Evolutionary conservation across 2,329 filamentous ascomycete genomes (phyloP).

Genomic region (Fusarium acutatum): DNA sequence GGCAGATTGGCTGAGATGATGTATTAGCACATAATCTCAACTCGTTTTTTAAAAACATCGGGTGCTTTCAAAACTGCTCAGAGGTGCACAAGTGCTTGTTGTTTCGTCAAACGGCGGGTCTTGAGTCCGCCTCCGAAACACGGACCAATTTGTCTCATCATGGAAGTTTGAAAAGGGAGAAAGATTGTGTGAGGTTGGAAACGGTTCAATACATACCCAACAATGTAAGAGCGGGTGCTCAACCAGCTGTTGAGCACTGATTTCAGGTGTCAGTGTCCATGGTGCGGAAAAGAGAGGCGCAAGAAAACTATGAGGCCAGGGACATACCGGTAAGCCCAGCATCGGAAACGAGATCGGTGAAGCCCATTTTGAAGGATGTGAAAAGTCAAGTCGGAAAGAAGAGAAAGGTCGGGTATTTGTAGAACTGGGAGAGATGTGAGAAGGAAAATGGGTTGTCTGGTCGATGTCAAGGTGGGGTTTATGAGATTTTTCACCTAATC

Average conservation of each 20-base stretch:
- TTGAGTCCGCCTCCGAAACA: slow-evolving; percentile 95
- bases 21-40: slow-evolving; percentile 30
- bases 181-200: not conserved
- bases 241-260: slow-evolving; percentile 77
- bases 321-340: slow-evolving; percentile 63
- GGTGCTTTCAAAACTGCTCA: slow-evolving; percentile 57
- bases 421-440: slow-evolving; percentile 42
- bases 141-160: slow-evolving; percentile 93
- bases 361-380: slow-evolving; percentile 67
- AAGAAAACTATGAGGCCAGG: slow-evolving; percentile 37
- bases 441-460: slow-evolving; percentile 49
- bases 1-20: slow-evolving; percentile 61
- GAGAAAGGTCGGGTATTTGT: slow-evolving; percentile 41
- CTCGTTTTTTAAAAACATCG: not conserved
- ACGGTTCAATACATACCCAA: slow-evolving; percentile 70
- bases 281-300: slow-evolving; percentile 38
- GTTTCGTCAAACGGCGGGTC: slow-evolving; percentile 84
- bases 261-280: slow-evolving; percentile 47
- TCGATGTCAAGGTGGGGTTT: slow-evolving; percentile 52
- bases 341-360: slow-evolving; percentile 73
- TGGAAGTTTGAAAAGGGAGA: slow-evolving; percentile 19
- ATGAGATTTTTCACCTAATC: slow-evolving; percentile 51
- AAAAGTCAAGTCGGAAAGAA: slow-evolving; percentile 36
- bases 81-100: slow-evolving; percentile 79
- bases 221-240: slow-evolving; percentile 80